phyloP scores from a whole-genome alignment of 2,329 filamentous ascomycete genomes.

The Paecilomyces formosus region DNA sequence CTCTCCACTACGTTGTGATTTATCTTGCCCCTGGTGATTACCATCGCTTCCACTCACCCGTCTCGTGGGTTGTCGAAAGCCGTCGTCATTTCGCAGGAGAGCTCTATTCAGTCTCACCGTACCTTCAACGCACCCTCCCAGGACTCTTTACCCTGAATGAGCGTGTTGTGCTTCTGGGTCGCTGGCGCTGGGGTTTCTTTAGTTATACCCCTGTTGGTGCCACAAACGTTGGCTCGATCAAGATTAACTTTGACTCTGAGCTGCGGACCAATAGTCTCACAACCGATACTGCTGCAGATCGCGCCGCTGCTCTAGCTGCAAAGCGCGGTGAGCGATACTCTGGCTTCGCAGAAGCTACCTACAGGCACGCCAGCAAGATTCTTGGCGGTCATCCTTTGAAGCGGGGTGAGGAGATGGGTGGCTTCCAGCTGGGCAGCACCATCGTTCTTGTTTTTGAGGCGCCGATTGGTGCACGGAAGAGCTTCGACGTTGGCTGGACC shows the following conservation, averaged over 20 bases:
- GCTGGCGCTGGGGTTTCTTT: conserved; percentile 98
- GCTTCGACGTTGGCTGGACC: conserved; percentile 54
- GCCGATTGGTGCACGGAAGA: conserved; percentile 55
- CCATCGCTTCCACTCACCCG: conserved; percentile 93
- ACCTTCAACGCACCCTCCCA: conserved; percentile 84
- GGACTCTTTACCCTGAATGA: conserved; percentile 96
- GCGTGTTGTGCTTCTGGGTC: conserved; percentile 82
- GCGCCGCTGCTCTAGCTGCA: conserved; percentile 71
- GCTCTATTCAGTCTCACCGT: conserved; percentile 89
- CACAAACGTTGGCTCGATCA: conserved; percentile 94
- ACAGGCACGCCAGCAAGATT: conserved; percentile 66
- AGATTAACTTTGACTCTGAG: conserved; percentile 93
- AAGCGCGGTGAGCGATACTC: conserved; percentile 71
- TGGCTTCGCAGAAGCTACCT: conserved; percentile 91
- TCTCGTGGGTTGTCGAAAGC: conserved; percentile 89
- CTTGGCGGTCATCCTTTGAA: conserved; percentile 76
- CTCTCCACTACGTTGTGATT: conserved; percentile 87
- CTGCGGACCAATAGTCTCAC: conserved; percentile 84
- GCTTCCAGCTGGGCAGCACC: conserved; percentile 91
- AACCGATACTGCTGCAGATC: conserved; percentile 86
- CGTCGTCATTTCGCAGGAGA: conserved; percentile 97
- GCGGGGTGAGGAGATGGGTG: conserved; percentile 94
- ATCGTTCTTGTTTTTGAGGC: conserved; percentile 96
- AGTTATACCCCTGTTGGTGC: conserved; percentile 91
- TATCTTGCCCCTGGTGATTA: conserved; percentile 97